Base-by-base conservation (phyloP, 2,329 filamentous ascomycete genomes). In the Exserohilum turcica region DNA sequence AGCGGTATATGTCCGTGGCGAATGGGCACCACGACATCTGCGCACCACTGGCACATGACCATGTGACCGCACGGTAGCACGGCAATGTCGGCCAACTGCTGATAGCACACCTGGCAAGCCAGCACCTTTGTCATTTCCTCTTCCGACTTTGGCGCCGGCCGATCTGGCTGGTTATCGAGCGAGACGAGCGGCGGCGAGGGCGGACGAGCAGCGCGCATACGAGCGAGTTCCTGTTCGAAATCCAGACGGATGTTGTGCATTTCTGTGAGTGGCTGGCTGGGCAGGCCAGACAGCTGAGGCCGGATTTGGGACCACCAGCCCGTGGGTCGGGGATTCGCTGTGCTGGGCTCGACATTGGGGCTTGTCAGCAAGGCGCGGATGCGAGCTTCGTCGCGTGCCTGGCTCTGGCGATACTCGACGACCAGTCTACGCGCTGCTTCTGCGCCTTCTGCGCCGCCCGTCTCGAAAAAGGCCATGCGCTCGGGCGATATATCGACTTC, bases 31-130 rank as follows among this genome's bases (percentile, higher is more conserved):
- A 79, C 76, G 43, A 80, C 75, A 43, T 81, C 79, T 3, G 79
- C 80, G 58, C 82, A 84, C 80, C 80, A 84, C 33, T 76, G 70
- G 61, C 82, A 84, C 74, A 84, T 79, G 29, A 80, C 75, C 56
- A 82, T 74, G 64, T 84, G 81, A 0, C 82, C 82, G 54, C 82
- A 84, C 0, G 82, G 82, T 31, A 84, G 60, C 15, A 82, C 69
- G 2, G 79, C 81, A 6, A 79, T 78, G 54, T 83, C 79, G 0
- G 82, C 79, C 2, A 79, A 43, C 61, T 84, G 82, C 8, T 74
- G 74, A 60, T 81, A 81, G 63, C 82, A 84, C 15, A 83, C 75
- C 54, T 80, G 78, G 58, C 82, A 84, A 36, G 80, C 76, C 24
- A 84, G 65, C 28, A 76, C 78, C 33, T 80, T 70, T 5, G 70